Conservation (phyloP, 805 yeast species). For the Pichia occidentalis region DNA sequence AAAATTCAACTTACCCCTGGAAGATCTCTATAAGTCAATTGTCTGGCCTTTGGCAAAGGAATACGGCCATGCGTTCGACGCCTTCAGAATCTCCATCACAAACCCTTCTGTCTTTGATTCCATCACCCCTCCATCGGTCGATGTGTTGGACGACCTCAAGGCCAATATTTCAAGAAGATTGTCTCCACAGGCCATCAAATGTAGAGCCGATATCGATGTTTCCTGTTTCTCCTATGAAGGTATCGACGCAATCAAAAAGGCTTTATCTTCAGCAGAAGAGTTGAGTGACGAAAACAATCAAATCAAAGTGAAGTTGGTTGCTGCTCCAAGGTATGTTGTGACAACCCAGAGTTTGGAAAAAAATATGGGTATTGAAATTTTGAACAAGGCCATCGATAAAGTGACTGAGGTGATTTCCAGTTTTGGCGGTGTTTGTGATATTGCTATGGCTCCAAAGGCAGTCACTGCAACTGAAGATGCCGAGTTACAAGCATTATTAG, state of each 20-base stretch:
- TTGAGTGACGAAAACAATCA: constrained; percentile 78
- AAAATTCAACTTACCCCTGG: constrained; percentile 83
- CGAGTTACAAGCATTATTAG: constrained; percentile 91
- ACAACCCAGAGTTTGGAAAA: constrained; percentile 92
- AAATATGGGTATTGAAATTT: constrained; percentile 72
- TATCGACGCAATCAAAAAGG: constrained; percentile 90
- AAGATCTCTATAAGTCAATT: constrained; percentile 74
- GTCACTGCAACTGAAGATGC: constrained; percentile 98
- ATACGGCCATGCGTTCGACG: constrained; percentile 96
- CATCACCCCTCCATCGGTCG: constrained; percentile 62
- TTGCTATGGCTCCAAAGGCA: constrained; percentile 98
- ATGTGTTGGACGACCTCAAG: constrained; percentile 76
- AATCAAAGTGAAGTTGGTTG: constrained; percentile 90
- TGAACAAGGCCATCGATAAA: constrained; percentile 73
- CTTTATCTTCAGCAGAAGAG: constrained; percentile 81
- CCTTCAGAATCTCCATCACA: constrained; percentile 92
- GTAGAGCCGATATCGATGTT: constrained; percentile 97
- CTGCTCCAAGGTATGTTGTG: constrained; percentile 93
- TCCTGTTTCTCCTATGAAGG: constrained; percentile 97
- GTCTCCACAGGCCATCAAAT: constrained; percentile 96
- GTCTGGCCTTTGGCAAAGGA: constrained; percentile 98
- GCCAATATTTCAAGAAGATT: constrained; percentile 85
- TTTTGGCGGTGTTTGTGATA: constrained; percentile 80
- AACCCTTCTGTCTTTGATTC: constrained; percentile 84
- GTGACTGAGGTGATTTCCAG: constrained; percentile 63